phyloP scores from a whole-genome alignment of 345 rosid species.

The Eucalyptus regnans region DNA sequence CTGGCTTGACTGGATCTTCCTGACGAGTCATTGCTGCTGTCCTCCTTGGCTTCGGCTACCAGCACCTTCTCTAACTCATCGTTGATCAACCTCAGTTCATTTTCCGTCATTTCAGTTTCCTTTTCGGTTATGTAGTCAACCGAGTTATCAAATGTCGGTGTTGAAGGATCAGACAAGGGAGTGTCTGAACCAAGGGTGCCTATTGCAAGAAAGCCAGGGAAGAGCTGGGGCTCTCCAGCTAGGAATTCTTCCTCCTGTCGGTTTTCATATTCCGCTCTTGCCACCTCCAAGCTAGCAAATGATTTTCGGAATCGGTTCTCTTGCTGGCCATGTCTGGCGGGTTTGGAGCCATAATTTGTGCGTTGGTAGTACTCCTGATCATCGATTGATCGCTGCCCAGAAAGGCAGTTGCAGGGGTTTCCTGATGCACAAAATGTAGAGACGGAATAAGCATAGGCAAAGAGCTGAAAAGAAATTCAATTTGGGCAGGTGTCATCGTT shows the following conservation, averaged over 20 bases:
- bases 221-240: constrained; percentile 41
- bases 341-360: constrained; percentile 23
- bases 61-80: constrained; percentile 71
- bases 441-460: not conserved
- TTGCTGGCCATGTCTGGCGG: constrained; percentile 19
- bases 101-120: constrained; percentile 63
- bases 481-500: not conserved
- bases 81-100: constrained; percentile 54
- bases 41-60: constrained; percentile 54
- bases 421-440: constrained; percentile 19
- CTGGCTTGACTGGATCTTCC: constrained; percentile 67
- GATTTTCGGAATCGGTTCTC: constrained; percentile 38
- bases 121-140: constrained; percentile 53
- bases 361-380: constrained; percentile 42
- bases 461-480: not conserved
- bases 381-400: constrained; percentile 43
- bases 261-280: constrained; percentile 16
- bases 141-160: constrained; percentile 58
- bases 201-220: constrained; percentile 76
- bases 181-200: constrained; percentile 67
- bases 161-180: constrained; percentile 29
- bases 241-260: constrained; percentile 33
- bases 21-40: constrained; percentile 38
- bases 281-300: constrained; percentile 35
- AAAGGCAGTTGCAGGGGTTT: constrained; percentile 40